Evolutionary conservation across 2,329 filamentous ascomycete species (phyloP).

Genomic region (Daldinia sp.): DNA sequence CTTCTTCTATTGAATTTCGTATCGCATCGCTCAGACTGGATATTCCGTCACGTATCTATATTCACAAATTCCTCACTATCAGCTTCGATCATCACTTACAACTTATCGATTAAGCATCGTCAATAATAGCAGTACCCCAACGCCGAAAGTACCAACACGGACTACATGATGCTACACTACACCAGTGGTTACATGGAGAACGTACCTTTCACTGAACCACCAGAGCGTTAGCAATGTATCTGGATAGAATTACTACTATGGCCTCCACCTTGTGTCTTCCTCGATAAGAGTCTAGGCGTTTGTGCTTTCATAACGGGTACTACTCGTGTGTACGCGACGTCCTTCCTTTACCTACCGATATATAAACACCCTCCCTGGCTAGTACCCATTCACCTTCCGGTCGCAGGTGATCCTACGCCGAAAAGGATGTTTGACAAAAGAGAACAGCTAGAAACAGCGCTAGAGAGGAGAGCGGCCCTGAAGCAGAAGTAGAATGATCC

Average conservation of each 20-base stretch:
- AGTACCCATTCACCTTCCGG: no score
- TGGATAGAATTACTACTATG: no score
- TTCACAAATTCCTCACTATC: neutral
- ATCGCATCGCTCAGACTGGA: no score
- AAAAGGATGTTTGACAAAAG: no score
- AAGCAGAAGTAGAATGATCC: neutral
- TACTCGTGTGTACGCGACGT: neutral
- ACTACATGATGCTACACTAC: neutral
- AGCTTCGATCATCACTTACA: neutral
- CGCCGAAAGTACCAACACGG: neutral
- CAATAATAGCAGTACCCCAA: no score
- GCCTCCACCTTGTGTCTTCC: neutral
- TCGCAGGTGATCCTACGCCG: no score
- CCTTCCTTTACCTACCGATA: neutral
- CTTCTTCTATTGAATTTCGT: no score
- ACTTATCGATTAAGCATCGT: neutral
- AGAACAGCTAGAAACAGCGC: no score
- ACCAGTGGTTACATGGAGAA: neutral
- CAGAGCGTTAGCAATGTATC: no score
- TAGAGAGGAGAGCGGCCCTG: neutral
- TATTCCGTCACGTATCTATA: neutral
- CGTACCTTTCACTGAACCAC: neutral
- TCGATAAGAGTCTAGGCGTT: neutral
- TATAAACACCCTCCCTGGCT: neutral
- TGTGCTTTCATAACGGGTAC: neutral